Percentiles rank a stretch among this genome's conserved stretches.
phyloP scores from a whole-genome alignment of 257 asterid species.

The Fraxinus excelsior region DNA sequence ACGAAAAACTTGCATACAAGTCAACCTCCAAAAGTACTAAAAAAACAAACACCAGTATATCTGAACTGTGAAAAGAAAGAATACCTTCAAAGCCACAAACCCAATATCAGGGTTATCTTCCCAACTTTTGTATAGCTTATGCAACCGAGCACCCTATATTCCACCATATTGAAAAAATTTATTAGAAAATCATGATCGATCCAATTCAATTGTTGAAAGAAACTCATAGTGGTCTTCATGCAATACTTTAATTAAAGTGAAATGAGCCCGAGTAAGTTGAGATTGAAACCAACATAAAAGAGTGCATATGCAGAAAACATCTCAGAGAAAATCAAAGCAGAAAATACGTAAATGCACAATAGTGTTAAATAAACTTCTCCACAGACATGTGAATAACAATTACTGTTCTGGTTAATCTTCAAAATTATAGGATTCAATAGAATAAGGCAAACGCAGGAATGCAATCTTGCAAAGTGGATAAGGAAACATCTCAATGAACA shows the following conservation, averaged over 20 bases:
- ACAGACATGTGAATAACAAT: too few relatives aligned
- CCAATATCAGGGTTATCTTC: constrained; percentile 73
- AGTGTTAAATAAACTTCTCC: too few relatives aligned
- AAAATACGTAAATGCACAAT: too few relatives aligned
- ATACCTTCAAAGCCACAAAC: constrained; percentile 82
- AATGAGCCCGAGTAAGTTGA: not conserved
- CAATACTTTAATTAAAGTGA: not conserved
- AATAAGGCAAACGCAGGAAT: not conserved
- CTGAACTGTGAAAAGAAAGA: not conserved
- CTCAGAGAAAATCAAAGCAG: not conserved
- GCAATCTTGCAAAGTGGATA: not conserved
- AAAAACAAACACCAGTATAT: not conserved
- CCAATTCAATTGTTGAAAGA: constrained; percentile 10
- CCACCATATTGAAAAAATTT: constrained; percentile 9
- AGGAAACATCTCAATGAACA: not conserved
- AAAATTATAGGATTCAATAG: not conserved
- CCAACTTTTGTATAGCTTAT: constrained; percentile 79
- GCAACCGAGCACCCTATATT: constrained; percentile 65
- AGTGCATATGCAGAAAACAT: not conserved
- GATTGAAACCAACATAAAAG: constrained; percentile 5
- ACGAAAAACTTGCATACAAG: not conserved
- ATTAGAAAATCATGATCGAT: constrained; percentile 8
- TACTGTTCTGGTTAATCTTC: too few relatives aligned
- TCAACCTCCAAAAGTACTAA: not conserved
- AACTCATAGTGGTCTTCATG: constrained; percentile 6